phyloP scores from a whole-genome alignment of 1,284 basidiomycete species.

The Apiotrichum gracile region DNA sequence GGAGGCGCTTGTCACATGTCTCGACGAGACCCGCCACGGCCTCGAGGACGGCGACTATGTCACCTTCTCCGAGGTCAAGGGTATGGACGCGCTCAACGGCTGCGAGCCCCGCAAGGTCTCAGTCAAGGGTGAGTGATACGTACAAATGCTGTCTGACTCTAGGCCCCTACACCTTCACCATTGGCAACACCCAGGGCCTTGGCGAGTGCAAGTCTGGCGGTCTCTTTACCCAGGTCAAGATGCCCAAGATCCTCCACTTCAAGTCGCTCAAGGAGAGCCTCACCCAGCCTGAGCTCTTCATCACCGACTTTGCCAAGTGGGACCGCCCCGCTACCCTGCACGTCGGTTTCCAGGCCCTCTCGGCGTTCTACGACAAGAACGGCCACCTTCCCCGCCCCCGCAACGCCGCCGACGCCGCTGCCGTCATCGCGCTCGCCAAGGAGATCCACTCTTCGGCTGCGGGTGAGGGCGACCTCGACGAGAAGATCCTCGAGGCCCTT shows the following conservation, averaged over 20 bases:
- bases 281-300: slow-evolving; percentile 76
- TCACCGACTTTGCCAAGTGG: slow-evolving; percentile 97
- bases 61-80: slow-evolving; percentile 94
- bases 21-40: slow-evolving; percentile 96
- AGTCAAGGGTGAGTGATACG: slow-evolving; percentile 62
- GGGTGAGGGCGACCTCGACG: slow-evolving; percentile 65
- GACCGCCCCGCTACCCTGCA: slow-evolving; percentile 88
- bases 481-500: slow-evolving; percentile 70
- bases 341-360: slow-evolving; percentile 90
- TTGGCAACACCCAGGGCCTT: slow-evolving; percentile 78
- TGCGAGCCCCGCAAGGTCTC: slow-evolving; percentile 86
- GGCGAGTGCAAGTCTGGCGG: slow-evolving; percentile 82
- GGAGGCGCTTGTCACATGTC: slow-evolving; percentile 88
- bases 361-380: slow-evolving; percentile 66
- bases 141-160: slow-evolving; percentile 1
- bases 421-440: slow-evolving; percentile 69
- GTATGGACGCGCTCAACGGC: slow-evolving; percentile 85
- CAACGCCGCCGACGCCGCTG: slow-evolving; percentile 72
- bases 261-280: slow-evolving; percentile 90
- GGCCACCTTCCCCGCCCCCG: slow-evolving; percentile 75
- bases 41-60: slow-evolving; percentile 98
- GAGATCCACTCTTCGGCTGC: slow-evolving; percentile 55
- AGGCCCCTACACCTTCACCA: slow-evolving; percentile 88
- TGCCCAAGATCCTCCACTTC: slow-evolving; percentile 93
- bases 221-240: slow-evolving; percentile 97